A percentile compares a stretch with the other conserved stretches of the same genome.
phyloP scores from a whole-genome alignment of 148 eudicot species.

The Camellia lanceoleosa region DNA sequence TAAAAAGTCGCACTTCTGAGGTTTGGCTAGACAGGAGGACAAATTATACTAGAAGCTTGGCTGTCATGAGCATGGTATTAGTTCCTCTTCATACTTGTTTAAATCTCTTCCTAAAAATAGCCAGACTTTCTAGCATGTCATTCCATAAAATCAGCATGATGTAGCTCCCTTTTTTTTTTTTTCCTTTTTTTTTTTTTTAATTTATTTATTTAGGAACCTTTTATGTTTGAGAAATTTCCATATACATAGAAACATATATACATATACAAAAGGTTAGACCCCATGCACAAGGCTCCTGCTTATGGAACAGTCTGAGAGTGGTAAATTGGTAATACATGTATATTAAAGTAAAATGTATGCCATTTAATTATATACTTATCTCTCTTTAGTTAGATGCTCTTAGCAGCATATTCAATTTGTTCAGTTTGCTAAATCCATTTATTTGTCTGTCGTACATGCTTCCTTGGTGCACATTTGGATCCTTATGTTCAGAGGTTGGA shows the following conservation, averaged over 20 bases:
- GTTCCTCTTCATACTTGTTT: not conserved
- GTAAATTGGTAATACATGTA: too few species aligned
- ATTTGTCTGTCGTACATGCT: constrained; percentile 14
- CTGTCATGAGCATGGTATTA: constrained; percentile 99
- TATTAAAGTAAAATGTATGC: not conserved
- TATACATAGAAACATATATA: too few species aligned
- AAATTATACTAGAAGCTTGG: constrained; percentile 96
- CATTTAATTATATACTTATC: not conserved
- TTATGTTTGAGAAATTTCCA: not conserved
- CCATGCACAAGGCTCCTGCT: too few species aligned
- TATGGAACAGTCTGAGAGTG: too few species aligned
- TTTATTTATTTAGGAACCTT: not conserved
- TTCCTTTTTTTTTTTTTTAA: not conserved
- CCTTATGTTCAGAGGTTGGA: constrained; percentile 12
- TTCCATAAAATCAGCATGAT: constrained; percentile 5
- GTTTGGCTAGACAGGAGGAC: constrained; percentile 96
- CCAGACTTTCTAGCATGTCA: not conserved
- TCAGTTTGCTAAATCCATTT: constrained; percentile 13
- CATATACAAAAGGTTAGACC: too few species aligned
- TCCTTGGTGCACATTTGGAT: not conserved
- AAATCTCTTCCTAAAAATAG: constrained; percentile 6
- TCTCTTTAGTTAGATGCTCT: not conserved
- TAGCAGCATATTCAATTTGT: constrained; percentile 37
- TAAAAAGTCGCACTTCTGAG: constrained; percentile 97
- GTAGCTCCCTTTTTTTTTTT: not conserved